Base-by-base conservation (phyloP, 2,329 filamentous ascomycete species). In the Trichoderma koningiopsis region DNA sequence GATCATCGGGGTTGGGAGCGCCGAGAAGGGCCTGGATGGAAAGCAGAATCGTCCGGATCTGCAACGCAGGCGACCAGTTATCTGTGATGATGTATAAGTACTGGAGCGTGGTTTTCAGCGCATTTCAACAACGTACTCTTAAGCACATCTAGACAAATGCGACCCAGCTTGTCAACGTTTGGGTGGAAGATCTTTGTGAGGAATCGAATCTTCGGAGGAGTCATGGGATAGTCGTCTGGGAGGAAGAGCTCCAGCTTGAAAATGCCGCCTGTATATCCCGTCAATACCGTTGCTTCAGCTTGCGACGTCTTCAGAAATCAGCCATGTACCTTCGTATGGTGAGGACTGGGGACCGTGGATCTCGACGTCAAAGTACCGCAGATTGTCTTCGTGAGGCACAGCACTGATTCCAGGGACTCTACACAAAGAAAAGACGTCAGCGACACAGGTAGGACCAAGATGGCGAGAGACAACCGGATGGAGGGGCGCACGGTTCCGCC, bases 181-280 rank as follows among this genome's bases (percentile, higher is more conserved):
- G 96, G 96, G 80, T 99, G 96, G 82, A 98, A 99, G 81, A 99
- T 98, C 83, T 97, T 97, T 75, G 96, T 99, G 63, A 99, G 86
- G 82, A 99, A 99, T 68, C 96, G 92, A 78, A 99, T 97, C 86
- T 97, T 97, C 57, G 96, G 96, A 66, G 96, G 95, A 40, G 94
- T 97, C 96, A 99, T 99, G 53, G 96, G 96, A 80, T 99, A 99
- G 83, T 99, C 96, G 77, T 99, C 96, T 56, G 96, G 96, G 29
- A 99, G 87, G 81, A 99, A 99, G 24, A 99, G 89, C 81, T 99
- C 96, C 71, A 98, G 91, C 82, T 96, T 95, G 86, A 99, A 99
- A 72, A 97, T 87, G 60, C 96, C 96, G 67, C 86, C 87, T 89
- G 40, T 61, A 22, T 60, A 33, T 7, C 60, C 24, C 24, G 69